phyloP scores from a whole-genome alignment of 345 rosid species.

The Ailanthus altissimus region DNA sequence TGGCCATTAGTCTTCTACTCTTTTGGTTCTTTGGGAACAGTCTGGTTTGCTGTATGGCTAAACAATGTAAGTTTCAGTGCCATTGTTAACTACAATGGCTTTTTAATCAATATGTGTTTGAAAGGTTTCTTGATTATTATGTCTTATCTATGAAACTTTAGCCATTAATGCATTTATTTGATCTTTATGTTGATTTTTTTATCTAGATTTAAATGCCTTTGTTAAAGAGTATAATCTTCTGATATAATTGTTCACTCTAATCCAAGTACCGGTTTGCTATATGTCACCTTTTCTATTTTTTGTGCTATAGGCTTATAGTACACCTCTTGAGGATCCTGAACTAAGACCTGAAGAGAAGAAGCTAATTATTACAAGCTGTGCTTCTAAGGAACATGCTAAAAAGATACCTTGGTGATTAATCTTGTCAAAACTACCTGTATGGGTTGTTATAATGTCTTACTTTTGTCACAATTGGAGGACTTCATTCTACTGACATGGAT shows the following conservation, averaged over 20 bases:
- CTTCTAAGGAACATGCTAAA: slow-evolving; percentile 65
- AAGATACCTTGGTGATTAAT: slow-evolving; percentile 79
- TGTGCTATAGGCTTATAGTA: slow-evolving; percentile 69
- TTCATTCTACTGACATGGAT: slow-evolving; percentile 95
- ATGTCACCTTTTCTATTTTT: slow-evolving; percentile 12
- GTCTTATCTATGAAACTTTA: not conserved
- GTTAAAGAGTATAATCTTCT: not conserved
- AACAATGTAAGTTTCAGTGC: slow-evolving; percentile 51
- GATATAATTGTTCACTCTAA: not conserved
- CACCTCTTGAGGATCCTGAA: slow-evolving; percentile 74
- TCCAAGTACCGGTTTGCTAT: not conserved
- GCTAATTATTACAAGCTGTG: slow-evolving; percentile 53
- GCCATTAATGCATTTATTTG: not conserved
- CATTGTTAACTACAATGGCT: not conserved
- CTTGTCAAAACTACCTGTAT: slow-evolving; percentile 81
- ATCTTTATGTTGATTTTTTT: not conserved
- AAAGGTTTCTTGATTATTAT: not conserved
- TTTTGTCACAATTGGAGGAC: slow-evolving; percentile 97
- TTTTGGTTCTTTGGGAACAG: slow-evolving; percentile 42
- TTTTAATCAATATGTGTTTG: slow-evolving; percentile 13
- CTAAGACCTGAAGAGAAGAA: slow-evolving; percentile 59
- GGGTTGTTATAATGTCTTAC: slow-evolving; percentile 80
- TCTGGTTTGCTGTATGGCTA: slow-evolving; percentile 79
- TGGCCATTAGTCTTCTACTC: slow-evolving; percentile 86
- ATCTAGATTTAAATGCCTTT: not conserved